Evolutionary conservation across 2,329 filamentous ascomycete genomes (phyloP).

Genomic region (Thielaviopsis punctulata): DNA sequence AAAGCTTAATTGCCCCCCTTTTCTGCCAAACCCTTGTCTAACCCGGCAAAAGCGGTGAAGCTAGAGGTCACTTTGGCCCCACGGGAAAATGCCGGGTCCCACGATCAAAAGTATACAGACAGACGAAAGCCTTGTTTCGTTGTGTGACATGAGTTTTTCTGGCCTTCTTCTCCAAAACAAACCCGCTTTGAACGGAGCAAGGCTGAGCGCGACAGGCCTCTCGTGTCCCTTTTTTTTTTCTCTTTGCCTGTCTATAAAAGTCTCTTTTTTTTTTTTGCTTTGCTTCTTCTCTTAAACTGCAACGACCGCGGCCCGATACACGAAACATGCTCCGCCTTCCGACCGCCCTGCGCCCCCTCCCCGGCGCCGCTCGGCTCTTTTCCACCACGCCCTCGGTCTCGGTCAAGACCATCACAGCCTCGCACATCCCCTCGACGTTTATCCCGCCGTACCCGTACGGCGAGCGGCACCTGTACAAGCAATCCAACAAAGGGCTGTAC

Average conservation of each 20-base stretch:
- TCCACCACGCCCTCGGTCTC: constrained; percentile 21
- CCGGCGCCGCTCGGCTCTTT: constrained; percentile 16
- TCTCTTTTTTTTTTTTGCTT: too few relatives aligned
- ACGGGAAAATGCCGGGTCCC: too few relatives aligned
- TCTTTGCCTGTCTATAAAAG: too few relatives aligned
- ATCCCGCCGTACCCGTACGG: constrained; percentile 59
- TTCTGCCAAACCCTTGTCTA: too few relatives aligned
- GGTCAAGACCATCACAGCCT: constrained; percentile 25
- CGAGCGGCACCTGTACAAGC: constrained; percentile 54
- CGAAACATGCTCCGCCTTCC: not conserved
- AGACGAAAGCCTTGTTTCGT: not conserved
- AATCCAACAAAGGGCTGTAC: constrained; percentile 61
- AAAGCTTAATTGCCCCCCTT: too few relatives aligned
- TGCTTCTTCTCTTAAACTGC: too few relatives aligned
- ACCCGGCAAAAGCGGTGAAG: too few relatives aligned
- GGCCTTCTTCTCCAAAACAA: too few relatives aligned
- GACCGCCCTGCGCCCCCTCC: not conserved
- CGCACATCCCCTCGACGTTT: constrained; percentile 29
- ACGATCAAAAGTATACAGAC: not conserved
- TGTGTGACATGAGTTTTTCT: not conserved
- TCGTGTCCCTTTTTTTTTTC: too few relatives aligned
- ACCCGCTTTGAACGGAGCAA: too few relatives aligned
- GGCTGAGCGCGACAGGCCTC: too few relatives aligned
- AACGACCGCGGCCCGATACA: not conserved
- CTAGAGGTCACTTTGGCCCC: too few relatives aligned